phyloP scores from a whole-genome alignment of 2,329 filamentous ascomycete species.

The Pseudogymnoascus sp. region DNA sequence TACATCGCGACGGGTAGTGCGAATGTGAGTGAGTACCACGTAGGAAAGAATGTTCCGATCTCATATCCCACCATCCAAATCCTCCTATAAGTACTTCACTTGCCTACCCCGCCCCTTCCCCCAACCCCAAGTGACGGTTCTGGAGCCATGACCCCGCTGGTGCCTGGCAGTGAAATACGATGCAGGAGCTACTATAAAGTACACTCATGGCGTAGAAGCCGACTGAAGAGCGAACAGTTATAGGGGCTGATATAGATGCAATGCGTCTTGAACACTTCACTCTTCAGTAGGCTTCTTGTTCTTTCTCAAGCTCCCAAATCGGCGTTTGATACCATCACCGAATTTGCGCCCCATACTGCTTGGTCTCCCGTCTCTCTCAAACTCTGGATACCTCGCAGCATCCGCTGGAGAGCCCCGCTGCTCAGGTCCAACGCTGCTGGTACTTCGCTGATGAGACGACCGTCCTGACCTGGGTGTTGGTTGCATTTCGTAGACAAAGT shows the following conservation, averaged over 20 bases:
- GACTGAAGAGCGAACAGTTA: background rate
- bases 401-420: background rate
- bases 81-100: background rate
- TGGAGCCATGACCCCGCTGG: background rate
- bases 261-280: background rate
- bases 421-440: conserved; percentile 31
- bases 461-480: conserved; percentile 21
- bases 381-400: conserved; percentile 10
- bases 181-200: background rate
- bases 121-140: background rate
- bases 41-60: background rate
- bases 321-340: conserved; percentile 43
- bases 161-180: background rate
- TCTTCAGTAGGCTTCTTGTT: conserved; percentile 29
- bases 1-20: background rate
- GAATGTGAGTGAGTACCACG: background rate
- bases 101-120: background rate
- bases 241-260: background rate
- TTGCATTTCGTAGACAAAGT: conserved; percentile 42
- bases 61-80: background rate
- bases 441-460: conserved; percentile 35
- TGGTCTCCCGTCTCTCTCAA: conserved; percentile 17
- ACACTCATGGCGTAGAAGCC: background rate
- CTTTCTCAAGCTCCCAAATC: conserved; percentile 44
- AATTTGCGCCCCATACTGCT: conserved; percentile 33